These are phyloP conservation scores for Phytophthora nicotianae DNA, from an alignment of 352 stramenopile species.

Conservation along the genomic window DNA sequence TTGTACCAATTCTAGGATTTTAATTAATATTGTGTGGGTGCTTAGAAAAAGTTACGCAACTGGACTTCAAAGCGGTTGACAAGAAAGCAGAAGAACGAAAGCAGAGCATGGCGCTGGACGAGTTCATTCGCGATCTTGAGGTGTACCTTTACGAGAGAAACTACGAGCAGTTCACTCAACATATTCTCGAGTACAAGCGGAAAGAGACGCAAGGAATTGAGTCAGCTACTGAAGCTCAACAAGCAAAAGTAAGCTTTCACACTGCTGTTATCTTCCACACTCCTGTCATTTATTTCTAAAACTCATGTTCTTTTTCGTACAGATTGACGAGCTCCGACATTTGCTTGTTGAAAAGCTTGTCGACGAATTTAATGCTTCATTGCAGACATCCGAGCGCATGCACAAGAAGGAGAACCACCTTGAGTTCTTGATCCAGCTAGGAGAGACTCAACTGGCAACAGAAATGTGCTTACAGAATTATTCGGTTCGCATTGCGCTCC, in stretches of 20 bases:
- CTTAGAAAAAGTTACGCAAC: constrained; percentile 43
- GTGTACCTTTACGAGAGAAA: constrained; percentile 69
- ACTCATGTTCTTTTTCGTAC: neutral
- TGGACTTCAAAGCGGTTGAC: constrained; percentile 50
- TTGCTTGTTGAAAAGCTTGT: constrained; percentile 66
- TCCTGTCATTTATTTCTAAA: neutral
- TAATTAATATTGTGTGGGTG: constrained; percentile 5
- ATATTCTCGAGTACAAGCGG: constrained; percentile 58
- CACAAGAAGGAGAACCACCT: constrained; percentile 87
- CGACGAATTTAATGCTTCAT: constrained; percentile 77
- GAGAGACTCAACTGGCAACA: constrained; percentile 64
- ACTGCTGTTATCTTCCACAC: neutral
- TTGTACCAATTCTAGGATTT: neutral
- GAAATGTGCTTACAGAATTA: constrained; percentile 89
- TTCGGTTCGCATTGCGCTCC: constrained; percentile 73
- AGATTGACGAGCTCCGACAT: constrained; percentile 60
- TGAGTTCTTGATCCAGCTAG: constrained; percentile 73
- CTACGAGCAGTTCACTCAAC: constrained; percentile 63
- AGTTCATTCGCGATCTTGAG: constrained; percentile 72
- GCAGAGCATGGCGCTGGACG: constrained; percentile 55
- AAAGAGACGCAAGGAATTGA: constrained; percentile 46
- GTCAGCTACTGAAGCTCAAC: constrained; percentile 45
- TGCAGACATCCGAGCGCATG: constrained; percentile 81
- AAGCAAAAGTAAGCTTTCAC: constrained; percentile 40
- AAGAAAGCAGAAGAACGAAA: constrained; percentile 52